Base-by-base conservation (phyloP, 345 rosid genomes). In the Populus tremula region DNA sequence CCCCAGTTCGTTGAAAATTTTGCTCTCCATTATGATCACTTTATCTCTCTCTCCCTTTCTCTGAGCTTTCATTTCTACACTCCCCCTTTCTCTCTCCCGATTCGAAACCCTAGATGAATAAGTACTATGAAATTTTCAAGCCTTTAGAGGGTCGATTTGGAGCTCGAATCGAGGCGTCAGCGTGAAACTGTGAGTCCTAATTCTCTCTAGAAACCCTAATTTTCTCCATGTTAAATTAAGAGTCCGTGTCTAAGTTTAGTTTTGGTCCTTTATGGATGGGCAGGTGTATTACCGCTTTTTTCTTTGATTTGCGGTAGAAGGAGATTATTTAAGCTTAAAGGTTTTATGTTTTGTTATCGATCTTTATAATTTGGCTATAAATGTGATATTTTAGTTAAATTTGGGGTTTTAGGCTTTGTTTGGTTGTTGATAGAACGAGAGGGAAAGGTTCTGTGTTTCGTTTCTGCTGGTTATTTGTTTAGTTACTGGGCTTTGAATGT, bases 191-290 rank as follows among this genome's bases (percentile, higher is more conserved):
- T 86, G 81, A 82, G 91, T 85, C 75, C 54, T 33, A 41, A 25
- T 41, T 73, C 80, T 68, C 43, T 76, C 53, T 73, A 13, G 49
- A 82, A 88, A 81, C 90, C 96, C 90, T 85, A 83, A 78, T 78
- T 77, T 67, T 36, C 39, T 78, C 41, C 64, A 47, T 67, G 1
- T 10, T 41, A 41, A 41, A 41, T 41, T 41, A 2, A 10, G 13
- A 10, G 45, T 41, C 13, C 45, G 11, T 41, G 33, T 41, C 45
- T 41, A 41, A 38, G 35, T 18, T 31, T 25, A 70, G 43, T 50
- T 74, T 33, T 56, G 78, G 74, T 53, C 65, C 47, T 59, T 59
- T 47, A 39, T 66, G 29, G 7, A 25, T 23, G 79, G 79, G 83
- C 80, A 71, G 73, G 69, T 73, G 20, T 67, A 4, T 84, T 69